Conservation (phyloP, 495 filamentous ascomycete genomes). For the Amorphotheca resinae region DNA sequence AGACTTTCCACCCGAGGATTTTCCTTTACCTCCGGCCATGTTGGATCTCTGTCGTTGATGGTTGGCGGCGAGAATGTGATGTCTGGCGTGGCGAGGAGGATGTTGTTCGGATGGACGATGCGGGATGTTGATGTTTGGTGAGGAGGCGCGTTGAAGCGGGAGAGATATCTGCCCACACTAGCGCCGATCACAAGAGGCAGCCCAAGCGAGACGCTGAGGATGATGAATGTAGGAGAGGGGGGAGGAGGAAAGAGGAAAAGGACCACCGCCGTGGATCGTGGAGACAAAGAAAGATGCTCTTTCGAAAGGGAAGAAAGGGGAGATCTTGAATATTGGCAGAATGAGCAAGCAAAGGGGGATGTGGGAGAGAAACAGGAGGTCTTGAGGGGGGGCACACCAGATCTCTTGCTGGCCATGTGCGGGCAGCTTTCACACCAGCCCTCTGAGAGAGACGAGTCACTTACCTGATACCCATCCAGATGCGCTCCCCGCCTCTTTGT, state of each 20-base stretch:
- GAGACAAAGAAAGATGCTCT: too few species aligned
- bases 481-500: too few species aligned
- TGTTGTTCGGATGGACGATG: slow-evolving; percentile 7
- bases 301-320: too few species aligned
- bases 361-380: too few species aligned
- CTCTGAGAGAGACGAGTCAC: too few species aligned
- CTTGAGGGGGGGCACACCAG: too few species aligned
- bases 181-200: slow-evolving; percentile 10
- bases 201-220: slow-evolving; percentile 12
- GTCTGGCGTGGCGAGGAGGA: background rate
- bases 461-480: too few species aligned
- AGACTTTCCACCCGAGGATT: slow-evolving; percentile 81
- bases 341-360: too few species aligned
- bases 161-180: slow-evolving; percentile 11
- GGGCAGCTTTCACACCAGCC: too few species aligned
- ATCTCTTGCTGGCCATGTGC: too few species aligned
- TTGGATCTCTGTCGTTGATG: slow-evolving; percentile 17
- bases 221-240: background rate
- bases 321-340: too few species aligned
- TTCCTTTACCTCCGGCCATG: slow-evolving; percentile 86
- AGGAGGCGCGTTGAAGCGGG: slow-evolving; percentile 15
- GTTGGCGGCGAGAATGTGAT: slow-evolving; percentile 3
- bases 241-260: slow-evolving; percentile 6
- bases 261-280: too few species aligned
- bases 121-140: slow-evolving; percentile 17